Conservation (phyloP, 805 yeast species). For the Saccharomyces jurei region DNA sequence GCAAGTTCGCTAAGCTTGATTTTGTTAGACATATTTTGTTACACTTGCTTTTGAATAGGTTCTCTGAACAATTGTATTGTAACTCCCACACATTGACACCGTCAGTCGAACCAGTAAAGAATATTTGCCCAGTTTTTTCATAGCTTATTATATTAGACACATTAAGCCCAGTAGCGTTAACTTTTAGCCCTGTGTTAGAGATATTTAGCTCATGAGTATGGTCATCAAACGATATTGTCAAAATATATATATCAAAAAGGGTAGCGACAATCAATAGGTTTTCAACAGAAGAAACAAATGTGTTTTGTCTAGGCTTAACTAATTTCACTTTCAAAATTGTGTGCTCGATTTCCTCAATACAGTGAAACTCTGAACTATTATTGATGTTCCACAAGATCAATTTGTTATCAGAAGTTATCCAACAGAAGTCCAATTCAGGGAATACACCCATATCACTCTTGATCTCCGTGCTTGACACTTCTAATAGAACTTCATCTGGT, state of each 20-base stretch:
- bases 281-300: slow-evolving; percentile 68
- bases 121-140: slow-evolving; percentile 61
- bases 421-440: slow-evolving; percentile 65
- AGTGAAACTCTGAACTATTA: slow-evolving; percentile 56
- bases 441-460: slow-evolving; percentile 71
- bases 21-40: slow-evolving; percentile 72
- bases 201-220: slow-evolving; percentile 47
- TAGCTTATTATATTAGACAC: slow-evolving; percentile 53
- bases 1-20: slow-evolving; percentile 43
- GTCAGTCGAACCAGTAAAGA: slow-evolving; percentile 68
- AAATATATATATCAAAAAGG: slow-evolving; percentile 60
- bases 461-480: slow-evolving; percentile 55
- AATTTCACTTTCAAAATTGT: slow-evolving; percentile 64
- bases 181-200: slow-evolving; percentile 71
- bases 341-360: slow-evolving; percentile 71
- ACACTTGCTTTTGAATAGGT: slow-evolving; percentile 76
- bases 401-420: slow-evolving; percentile 76
- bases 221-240: slow-evolving; percentile 51
- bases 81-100: slow-evolving; percentile 78
- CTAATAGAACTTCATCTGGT: slow-evolving; percentile 70
- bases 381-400: slow-evolving; percentile 73
- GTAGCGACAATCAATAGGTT: slow-evolving; percentile 70
- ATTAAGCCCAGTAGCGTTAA: slow-evolving; percentile 66
- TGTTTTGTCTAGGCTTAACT: slow-evolving; percentile 69
- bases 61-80: slow-evolving; percentile 65